Base-by-base conservation (phyloP, 768 basidiomycete genomes). In the Calocera cornea region DNA sequence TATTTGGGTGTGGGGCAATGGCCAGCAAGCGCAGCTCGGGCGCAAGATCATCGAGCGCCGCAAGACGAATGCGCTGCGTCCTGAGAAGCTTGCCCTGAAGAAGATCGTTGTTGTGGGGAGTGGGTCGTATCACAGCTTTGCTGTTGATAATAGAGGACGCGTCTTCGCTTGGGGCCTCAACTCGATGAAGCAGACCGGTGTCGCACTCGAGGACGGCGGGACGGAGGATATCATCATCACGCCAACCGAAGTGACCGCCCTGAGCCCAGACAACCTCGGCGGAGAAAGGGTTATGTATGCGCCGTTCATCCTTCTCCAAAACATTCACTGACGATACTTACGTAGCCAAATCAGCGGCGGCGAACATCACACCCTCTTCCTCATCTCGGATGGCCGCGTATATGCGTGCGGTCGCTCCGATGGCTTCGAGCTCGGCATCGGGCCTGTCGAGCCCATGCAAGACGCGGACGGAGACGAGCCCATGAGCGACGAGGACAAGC, bases 81-180 rank as follows among this genome's bases (percentile, higher is more conserved):
- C 95, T 0, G 91, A 95, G 74, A 88, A 88, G 72, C 83, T 97
- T 41, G 83, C 84, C 1, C 82, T 97, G n/a, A 87, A 87, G 22
- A 83, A 86, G 68, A 85, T 86, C 50, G 86, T 87, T 14, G 78
- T 78, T 44, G 79, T 97, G 69, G 92, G 92, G 2, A 84, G 92
- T 0, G 95, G 95, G 7, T 82, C 83, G 65, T 90, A 86, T 76
- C 89, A 91, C 73, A 95, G 92, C 0, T 97, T 97, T 73, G 95
- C 94, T 1, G 86, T 97, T 67, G 88, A 93, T 74, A 84, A 88
- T 65, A 78, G 81, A 5, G 94, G 92, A 33, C 84, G 83, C 64
- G 89, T 95, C 10, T 97, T 88, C 87, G 92, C 86, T 14, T 97
- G 95, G 95, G 95, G 95, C n/a, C 80, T 94, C 68, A 97, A 98